Evolutionary conservation across 164 flowering plant species (phyloP), one percentile per base, ranked within the genome.

Genomic region (Pachysandra terminalis): DNA sequence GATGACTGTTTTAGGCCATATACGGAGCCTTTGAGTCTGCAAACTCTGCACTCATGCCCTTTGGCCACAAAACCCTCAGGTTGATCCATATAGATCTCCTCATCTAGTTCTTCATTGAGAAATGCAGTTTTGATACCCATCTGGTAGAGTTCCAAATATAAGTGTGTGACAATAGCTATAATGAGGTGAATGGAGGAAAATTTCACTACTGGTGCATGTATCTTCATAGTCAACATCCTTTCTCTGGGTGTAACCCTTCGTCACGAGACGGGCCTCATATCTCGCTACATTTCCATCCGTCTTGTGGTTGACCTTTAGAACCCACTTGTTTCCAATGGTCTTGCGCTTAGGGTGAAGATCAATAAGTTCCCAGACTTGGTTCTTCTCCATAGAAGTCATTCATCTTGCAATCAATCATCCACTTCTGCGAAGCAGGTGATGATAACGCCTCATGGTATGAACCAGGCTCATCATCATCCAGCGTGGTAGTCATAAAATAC

Each of bases 271-370:
- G 19, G 27, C 32, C 55, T 63, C 45, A 45, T 63, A 49, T 28
- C 19, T 25, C 0, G 27, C 49, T 37, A 68, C 49, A 0, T 12
- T 23, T 1, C 69, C 69, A 25, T n/a, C n/a, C n/a, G 26, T 40
- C 54, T 24, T 35, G 3, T 1, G 52, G 12, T 67, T 67, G 6
- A 67, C 9, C 24, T 21, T 63, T 2, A 63, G 26, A 48, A 63
- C 28, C 54, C 66, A 63, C 23, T 63, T 63, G 66, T 66, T 66
- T n/a, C 59, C 24, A 54, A 32, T 28, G 12, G 60, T 19, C 19
- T 35, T 66, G 12, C 59, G 55, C 22, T 53, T 53, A 28, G 14
- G 55, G 0, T 37, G 62, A 19, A 56, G 62, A 37, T 57, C 63
- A 56, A 67, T 54, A 12, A 37, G 58, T 14, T 67, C 55, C 55